Evolutionary conservation across 2,329 filamentous ascomycete species (phyloP).

Genomic region (Magnaporthiopsis poae): DNA sequence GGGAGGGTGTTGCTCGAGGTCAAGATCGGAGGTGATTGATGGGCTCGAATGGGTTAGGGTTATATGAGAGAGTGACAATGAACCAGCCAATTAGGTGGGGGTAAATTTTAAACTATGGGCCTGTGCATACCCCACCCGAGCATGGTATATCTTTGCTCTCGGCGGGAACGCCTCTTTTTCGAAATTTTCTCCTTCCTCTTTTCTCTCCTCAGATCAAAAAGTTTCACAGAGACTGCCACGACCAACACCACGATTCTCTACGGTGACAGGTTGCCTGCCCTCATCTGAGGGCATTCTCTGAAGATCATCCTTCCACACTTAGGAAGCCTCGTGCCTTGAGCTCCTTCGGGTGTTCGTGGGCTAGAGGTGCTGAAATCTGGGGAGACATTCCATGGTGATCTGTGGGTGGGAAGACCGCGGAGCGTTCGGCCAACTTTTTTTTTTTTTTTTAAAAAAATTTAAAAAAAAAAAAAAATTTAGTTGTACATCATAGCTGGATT

Average conservation of each 20-base stretch:
- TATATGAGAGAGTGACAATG: not conserved
- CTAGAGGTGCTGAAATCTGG: conserved; percentile 49
- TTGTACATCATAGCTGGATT: not conserved
- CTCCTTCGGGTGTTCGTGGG: conserved; percentile 30
- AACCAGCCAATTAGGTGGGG: not conserved
- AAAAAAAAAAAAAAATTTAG: too few species aligned
- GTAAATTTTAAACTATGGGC: not conserved
- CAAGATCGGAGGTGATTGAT: not conserved
- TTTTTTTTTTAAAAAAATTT: not conserved
- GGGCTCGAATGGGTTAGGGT: not conserved
- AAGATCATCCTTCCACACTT: conserved; percentile 47
- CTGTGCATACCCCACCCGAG: not conserved
- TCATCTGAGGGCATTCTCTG: conserved; percentile 29
- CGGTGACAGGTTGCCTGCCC: conserved; percentile 50
- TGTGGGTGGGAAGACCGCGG: too few species aligned
- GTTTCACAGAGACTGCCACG: conserved; percentile 52
- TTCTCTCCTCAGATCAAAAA: conserved; percentile 51
- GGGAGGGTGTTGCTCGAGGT: not conserved
- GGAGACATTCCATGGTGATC: conserved; percentile 36
- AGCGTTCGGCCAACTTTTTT: too few species aligned
- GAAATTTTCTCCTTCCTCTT: conserved; percentile 23
- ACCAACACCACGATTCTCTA: conserved; percentile 47
- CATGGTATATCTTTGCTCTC: conserved; percentile 4
- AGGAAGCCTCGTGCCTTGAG: conserved; percentile 49
- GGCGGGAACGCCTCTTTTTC: conserved; percentile 5